phyloP scores from a whole-genome alignment of 2,329 filamentous ascomycete species.

The Aspergillus tamarii region DNA sequence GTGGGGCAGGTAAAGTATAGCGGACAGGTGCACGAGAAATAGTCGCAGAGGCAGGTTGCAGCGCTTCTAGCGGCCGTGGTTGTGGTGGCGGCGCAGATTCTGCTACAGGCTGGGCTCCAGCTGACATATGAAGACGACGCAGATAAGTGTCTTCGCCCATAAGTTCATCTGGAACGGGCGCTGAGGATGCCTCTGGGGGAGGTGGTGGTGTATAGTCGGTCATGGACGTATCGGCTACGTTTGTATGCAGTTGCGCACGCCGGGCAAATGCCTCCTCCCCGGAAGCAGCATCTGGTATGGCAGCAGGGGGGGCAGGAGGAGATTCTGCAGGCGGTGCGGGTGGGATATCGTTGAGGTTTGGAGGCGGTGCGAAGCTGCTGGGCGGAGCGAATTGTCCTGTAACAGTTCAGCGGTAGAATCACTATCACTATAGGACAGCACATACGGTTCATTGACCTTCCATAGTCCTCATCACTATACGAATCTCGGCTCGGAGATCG shows the following conservation, averaged over 20 bases:
- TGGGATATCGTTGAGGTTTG: slow-evolving; percentile 44
- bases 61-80: slow-evolving; percentile 42
- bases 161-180: slow-evolving; percentile 34
- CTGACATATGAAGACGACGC: slow-evolving; percentile 29
- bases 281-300: slow-evolving; percentile 60
- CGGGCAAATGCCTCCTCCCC: slow-evolving; percentile 72
- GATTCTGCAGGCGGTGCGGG: slow-evolving; percentile 28
- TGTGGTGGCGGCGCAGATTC: slow-evolving; percentile 32
- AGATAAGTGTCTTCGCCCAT: slow-evolving; percentile 31
- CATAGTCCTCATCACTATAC: slow-evolving; percentile 54
- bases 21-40: slow-evolving; percentile 80
- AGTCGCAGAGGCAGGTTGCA: slow-evolving; percentile 54
- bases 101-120: slow-evolving; percentile 24
- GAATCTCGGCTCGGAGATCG: slow-evolving; percentile 48
- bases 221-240: slow-evolving; percentile 23
- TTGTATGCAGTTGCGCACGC: slow-evolving; percentile 60
- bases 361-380: slow-evolving; percentile 56
- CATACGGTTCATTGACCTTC: slow-evolving; percentile 52
- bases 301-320: slow-evolving; percentile 44
- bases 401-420: background rate
- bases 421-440: slow-evolving; percentile 2
- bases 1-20: slow-evolving; percentile 62
- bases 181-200: slow-evolving; percentile 32
- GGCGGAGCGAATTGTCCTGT: slow-evolving; percentile 56
- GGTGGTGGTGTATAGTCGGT: slow-evolving; percentile 28